Base-by-base conservation (phyloP, 352 stramenopile species). In the Globisporangium cederbergense region DNA sequence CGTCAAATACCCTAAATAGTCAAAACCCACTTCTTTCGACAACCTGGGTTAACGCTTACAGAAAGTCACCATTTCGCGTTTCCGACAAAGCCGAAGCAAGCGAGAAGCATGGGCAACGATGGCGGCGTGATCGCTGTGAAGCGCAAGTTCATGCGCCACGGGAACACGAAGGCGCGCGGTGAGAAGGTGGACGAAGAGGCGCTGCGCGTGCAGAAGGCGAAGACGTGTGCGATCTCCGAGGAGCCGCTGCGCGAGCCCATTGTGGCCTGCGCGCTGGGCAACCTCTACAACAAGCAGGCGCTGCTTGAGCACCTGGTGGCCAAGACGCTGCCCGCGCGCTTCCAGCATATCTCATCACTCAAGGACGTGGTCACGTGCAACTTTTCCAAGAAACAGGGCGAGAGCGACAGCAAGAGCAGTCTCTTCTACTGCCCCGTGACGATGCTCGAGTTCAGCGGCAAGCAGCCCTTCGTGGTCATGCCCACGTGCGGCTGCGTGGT, bases 101-200 rank as follows among this genome's bases (percentile, higher is more conserved):
- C 25, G 32, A 9, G 18, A 42, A 79, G 3, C 56, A 98, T 98
- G 92, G 92, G 92, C 52, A 96, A 96, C 65, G 92, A 98, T 74
- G 92, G 92, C 59, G 92, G 92, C 65, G 92, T 97, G 55, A 90
- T 97, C 81, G 92, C 92, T n/a, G 90, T 96, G 55, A 95, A 97
- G 83, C 87, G 92, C 81, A 95, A 96, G 81, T 98, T 96, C 76
- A 95, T 97, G 88, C 86, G 90, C 63, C 87, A 95, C 65, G 86
- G 77, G 45, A 90, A 96, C 66, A 69, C 79, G 20, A 93, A 94
- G 64, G 69, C 80, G 25, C 79, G 78, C 46, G 62, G 75, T 20
- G 87, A 96, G 71, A 84, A 92, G 54, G 68, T 71, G 45, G 79
- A 96, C 63, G 68, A 82, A 52, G 75, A 93, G 25, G 63, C 73